These are phyloP conservation scores for Neurospora sp. DNA, from an alignment of 495 filamentous ascomycete species.

Conservation along the genomic window DNA sequence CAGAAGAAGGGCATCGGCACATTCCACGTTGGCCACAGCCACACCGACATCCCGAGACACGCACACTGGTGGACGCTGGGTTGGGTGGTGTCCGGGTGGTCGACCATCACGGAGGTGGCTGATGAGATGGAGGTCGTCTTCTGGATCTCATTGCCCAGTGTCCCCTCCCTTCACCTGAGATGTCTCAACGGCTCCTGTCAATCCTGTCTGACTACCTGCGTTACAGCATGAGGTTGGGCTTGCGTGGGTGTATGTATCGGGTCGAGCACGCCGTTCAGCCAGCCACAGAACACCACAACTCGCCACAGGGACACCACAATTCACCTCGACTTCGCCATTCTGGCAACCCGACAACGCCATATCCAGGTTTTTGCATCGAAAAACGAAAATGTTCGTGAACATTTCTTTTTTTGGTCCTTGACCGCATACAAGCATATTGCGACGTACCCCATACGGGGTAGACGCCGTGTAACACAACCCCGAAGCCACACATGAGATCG, in stretches of 20 bases:
- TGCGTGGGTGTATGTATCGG: background rate
- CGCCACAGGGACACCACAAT: background rate
- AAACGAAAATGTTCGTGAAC: background rate
- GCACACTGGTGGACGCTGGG: background rate
- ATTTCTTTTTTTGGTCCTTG: background rate
- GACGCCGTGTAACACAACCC: background rate
- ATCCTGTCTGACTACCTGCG: background rate
- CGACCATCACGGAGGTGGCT: background rate
- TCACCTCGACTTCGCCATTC: background rate
- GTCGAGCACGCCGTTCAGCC: background rate
- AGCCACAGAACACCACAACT: background rate
- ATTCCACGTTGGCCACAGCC: background rate
- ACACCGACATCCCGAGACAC: background rate
- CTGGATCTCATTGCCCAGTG: background rate
- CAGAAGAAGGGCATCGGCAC: background rate
- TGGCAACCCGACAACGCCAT: background rate
- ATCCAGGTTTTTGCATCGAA: background rate
- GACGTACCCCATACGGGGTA: background rate
- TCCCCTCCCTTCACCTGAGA: background rate
- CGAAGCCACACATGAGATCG: background rate
- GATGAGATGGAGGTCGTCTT: background rate
- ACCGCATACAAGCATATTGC: background rate
- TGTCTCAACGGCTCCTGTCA: background rate
- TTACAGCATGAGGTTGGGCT: background rate
- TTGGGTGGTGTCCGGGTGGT: background rate